Conservation (phyloP, 768 basidiomycete genomes). For the Boletellus emodensis region DNA sequence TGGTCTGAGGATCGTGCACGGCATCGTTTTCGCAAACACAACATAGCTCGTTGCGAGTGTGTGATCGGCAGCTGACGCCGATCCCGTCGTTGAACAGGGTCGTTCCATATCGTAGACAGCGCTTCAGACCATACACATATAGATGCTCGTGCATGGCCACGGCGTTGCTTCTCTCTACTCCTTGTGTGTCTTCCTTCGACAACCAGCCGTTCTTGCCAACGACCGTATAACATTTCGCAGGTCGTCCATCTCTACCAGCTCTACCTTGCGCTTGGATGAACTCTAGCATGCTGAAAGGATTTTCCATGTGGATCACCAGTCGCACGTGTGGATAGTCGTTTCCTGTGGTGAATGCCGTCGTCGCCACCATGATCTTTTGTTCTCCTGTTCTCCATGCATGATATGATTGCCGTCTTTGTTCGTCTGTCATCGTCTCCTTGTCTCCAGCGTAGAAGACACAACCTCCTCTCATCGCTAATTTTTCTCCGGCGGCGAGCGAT, state of each 20-base stretch:
- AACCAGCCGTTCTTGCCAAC: neutral
- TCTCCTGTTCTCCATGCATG: neutral
- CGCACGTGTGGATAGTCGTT: slow-evolving; percentile 23
- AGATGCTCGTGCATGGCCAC: neutral
- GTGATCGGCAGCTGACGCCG: no score
- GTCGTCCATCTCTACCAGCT: slow-evolving; percentile 13
- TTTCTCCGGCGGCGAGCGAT: neutral
- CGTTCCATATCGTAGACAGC: slow-evolving; percentile 4
- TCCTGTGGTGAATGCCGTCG: slow-evolving; percentile 25
- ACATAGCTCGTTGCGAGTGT: no score
- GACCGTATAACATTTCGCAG: neutral
- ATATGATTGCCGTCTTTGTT: neutral
- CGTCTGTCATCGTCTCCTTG: neutral
- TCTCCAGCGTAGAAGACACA: slow-evolving; percentile 9
- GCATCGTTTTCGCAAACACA: no score
- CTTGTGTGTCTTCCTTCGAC: neutral
- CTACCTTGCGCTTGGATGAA: slow-evolving; percentile 20
- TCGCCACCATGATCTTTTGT: slow-evolving; percentile 14
- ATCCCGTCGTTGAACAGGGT: neutral
- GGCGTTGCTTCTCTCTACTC: neutral
- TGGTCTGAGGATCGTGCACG: no score
- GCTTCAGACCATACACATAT: neutral
- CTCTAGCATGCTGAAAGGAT: slow-evolving; percentile 19
- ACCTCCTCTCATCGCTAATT: neutral
- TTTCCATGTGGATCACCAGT: slow-evolving; percentile 15